Conservation (phyloP, 108 stramenopile species). For the Conticribra guillardii region DNA sequence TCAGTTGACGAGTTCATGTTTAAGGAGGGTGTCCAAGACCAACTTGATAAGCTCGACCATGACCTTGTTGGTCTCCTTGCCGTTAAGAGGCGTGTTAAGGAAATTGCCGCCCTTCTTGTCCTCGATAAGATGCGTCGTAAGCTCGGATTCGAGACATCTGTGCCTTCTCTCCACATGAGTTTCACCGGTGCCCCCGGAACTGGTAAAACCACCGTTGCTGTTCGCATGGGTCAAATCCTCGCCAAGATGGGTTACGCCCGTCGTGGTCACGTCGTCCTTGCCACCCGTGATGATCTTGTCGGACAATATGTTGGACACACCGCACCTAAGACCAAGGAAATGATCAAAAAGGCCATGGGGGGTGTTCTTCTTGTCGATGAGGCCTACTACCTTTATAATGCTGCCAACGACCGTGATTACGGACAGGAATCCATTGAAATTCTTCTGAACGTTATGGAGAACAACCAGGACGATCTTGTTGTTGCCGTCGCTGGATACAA, state of each 20-base stretch:
- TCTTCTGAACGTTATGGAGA: conserved; percentile 98
- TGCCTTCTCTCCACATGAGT: conserved; percentile 98
- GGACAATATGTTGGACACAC: conserved; percentile 99
- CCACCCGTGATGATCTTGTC: conserved; percentile 97
- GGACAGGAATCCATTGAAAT: conserved; percentile 99
- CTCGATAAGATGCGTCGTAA: conserved; percentile 98
- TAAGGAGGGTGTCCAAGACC: conserved; percentile 97
- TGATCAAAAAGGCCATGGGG: conserved; percentile 99
- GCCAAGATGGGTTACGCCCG: conserved; percentile 98
- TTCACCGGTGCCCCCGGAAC: conserved; percentile 98
- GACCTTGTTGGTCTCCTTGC: conserved; percentile 94
- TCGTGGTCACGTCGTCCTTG: conserved; percentile 95
- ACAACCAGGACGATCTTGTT: conserved; percentile 96
- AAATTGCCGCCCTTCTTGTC: conserved; percentile 96
- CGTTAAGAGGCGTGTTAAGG: conserved; percentile 95
- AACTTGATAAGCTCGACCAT: conserved; percentile 93
- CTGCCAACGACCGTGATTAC: conserved; percentile 98
- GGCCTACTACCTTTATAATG: conserved; percentile 99
- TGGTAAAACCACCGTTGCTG: conserved; percentile 98
- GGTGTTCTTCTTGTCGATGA: conserved; percentile 97
- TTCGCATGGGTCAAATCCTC: conserved; percentile 98
- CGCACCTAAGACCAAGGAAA: conserved; percentile 98
- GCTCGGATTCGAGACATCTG: conserved; percentile 96
- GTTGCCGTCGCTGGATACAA: conserved; percentile 98
- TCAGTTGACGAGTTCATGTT: conserved; percentile 97